These are phyloP conservation scores for Astrothelium macrocarpum DNA, from an alignment of 495 filamentous ascomycete genomes.

Conservation along the genomic window DNA sequence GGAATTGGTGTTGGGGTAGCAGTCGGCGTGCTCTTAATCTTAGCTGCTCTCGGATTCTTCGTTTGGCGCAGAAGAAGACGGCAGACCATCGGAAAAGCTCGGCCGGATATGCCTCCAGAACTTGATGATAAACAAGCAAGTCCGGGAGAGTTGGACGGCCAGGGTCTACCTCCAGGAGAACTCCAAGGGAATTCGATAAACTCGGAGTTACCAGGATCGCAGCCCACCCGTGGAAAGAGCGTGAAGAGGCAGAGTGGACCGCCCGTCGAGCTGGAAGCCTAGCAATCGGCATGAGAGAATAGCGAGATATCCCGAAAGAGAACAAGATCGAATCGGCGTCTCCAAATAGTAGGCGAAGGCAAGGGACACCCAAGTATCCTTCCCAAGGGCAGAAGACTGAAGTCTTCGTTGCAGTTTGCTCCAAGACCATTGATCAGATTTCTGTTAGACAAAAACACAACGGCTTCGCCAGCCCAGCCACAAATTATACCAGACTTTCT, in stretches of 20 bases:
- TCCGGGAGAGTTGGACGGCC: background rate
- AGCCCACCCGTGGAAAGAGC: background rate
- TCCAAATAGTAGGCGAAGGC: background rate
- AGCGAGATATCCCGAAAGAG: no score
- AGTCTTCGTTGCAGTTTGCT: no score
- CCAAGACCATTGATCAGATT: no score
- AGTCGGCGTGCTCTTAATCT: background rate
- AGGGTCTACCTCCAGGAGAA: background rate
- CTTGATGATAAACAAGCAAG: background rate
- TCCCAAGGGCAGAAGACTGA: no score
- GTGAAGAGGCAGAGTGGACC: constrained; percentile 4
- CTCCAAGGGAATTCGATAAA: background rate
- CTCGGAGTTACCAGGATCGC: background rate
- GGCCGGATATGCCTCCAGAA: background rate
- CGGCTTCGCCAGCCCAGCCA: no score
- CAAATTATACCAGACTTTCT: no score
- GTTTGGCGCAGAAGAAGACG: background rate
- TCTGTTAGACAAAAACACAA: no score
- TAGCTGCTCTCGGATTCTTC: background rate
- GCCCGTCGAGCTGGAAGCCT: background rate
- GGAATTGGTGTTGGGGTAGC: background rate
- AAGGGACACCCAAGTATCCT: no score
- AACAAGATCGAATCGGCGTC: no score
- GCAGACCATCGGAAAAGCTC: background rate
- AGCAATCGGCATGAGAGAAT: background rate